Base-by-base conservation (phyloP, 192 early-diverging fungal species). In the Gaertneriomyces sp. region DNA sequence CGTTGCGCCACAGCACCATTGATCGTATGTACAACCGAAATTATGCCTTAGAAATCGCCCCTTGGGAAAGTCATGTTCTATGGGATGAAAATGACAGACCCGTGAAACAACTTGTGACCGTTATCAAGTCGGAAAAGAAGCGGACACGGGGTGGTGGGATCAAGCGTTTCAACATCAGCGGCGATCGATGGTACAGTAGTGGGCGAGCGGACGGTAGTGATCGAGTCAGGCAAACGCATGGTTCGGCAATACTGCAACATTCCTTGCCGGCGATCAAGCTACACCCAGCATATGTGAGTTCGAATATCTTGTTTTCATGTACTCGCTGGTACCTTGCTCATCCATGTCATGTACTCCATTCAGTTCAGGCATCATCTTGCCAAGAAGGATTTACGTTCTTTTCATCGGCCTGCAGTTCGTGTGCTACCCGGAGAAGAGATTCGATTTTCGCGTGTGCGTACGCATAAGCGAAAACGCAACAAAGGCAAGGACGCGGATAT, bases 191-290 rank as follows among this genome's bases (percentile, higher is more conserved):
- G 51, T 96, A 98, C 71, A 93, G 91, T 33, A 81, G 80, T 0
- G 76, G 82, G 58, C 80, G 87, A 38, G 78, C 17, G n/a, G 77
- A 79, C 7, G 84, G 89, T 62, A 74, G 86, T 9, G 88, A 87
- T 49, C 80, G 91, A 45, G 90, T 95, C 44, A 81, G 93, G 6
- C 92, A 93, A 69, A 91, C 93, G 7, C 87, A 90, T 70, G 94
- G 94, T 8, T 87, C 89, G 64, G 80, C 89, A 12, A 84, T 87
- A 12, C 77, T 99, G 7, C 88, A 89, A 57, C 96, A 99, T 67
- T 84, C 95, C 11, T 71, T 91, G 19, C 93, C 96, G 10, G 91
- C 96, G 7, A 74, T 92, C 55, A 89, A 85, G 58, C 69, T 97
- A 38, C 88, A 91, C 57, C 79, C 81, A 11, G 87, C 85, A 16